These are phyloP conservation scores for Saksenaea oblongispora DNA, from an alignment of 371 early-diverging fungal genomes.

Conservation along the genomic window DNA sequence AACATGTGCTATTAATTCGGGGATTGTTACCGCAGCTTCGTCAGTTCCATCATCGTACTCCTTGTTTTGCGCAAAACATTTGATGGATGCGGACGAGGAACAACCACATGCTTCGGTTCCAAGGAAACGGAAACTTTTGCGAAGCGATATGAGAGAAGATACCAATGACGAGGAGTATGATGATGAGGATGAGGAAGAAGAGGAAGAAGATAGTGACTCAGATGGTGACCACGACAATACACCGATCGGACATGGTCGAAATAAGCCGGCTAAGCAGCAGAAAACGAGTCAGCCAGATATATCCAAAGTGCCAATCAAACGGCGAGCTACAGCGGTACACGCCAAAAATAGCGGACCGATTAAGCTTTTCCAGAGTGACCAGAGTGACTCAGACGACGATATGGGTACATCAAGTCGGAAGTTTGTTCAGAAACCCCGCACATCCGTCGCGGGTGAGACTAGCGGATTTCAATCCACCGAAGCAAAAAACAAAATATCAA, in stretches of 20 bases:
- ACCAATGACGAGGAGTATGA: slow-evolving; percentile 12
- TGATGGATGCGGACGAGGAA: background rate
- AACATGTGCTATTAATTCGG: slow-evolving; percentile 23
- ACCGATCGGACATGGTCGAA: background rate
- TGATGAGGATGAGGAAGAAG: slow-evolving; percentile 11
- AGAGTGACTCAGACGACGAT: slow-evolving; percentile 20
- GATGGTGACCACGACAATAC: slow-evolving; percentile 7
- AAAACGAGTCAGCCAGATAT: background rate
- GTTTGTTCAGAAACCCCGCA: background rate
- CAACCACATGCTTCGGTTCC: background rate
- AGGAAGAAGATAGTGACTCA: background rate
- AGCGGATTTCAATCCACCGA: background rate
- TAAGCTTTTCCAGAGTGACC: slow-evolving; percentile 19
- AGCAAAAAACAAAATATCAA: background rate
- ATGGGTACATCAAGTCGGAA: slow-evolving; percentile 1
- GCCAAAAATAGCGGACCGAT: slow-evolving; percentile 10
- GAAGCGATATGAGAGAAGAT: slow-evolving; percentile 6
- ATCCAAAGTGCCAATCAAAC: slow-evolving; percentile 3
- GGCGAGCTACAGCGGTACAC: slow-evolving; percentile 8
- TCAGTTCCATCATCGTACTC: slow-evolving; percentile 6
- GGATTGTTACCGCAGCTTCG: slow-evolving; percentile 8
- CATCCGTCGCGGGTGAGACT: background rate
- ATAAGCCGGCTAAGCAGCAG: background rate
- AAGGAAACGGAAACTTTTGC: background rate
- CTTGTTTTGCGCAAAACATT: slow-evolving; percentile 13